Percentiles rank a stretch among this genome's conserved stretches.
phyloP scores from a whole-genome alignment of 768 basidiomycete species.

The Boletus vermiculosoides region DNA sequence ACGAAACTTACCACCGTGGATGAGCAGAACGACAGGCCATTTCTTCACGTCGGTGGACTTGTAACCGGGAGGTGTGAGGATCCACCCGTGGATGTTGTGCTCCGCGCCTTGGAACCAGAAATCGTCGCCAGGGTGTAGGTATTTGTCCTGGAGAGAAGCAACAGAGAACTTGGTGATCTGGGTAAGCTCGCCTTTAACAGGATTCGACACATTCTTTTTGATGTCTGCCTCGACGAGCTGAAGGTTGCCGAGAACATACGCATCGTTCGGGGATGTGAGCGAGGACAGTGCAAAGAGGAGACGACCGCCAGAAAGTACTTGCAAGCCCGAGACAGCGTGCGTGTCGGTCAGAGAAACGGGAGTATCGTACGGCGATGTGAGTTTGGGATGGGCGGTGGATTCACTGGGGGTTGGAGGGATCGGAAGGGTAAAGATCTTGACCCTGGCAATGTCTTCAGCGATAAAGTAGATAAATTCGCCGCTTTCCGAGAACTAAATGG shows the following conservation, averaged over 20 bases:
- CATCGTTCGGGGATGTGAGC: constrained; percentile 76
- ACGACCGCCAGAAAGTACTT: constrained; percentile 55
- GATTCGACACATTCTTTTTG: constrained; percentile 26
- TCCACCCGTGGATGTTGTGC: constrained; percentile 80
- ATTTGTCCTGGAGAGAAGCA: constrained; percentile 53
- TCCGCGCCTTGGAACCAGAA: constrained; percentile 90
- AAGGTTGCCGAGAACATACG: constrained; percentile 59
- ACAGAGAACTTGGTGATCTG: constrained; percentile 68
- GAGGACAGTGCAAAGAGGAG: constrained; percentile 75
- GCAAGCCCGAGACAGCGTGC: constrained; percentile 59
- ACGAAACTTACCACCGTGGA: constrained; percentile 62
- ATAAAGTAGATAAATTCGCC: constrained; percentile 68
- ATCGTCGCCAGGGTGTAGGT: constrained; percentile 64
- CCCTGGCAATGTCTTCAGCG: constrained; percentile 74
- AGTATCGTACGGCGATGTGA: constrained; percentile 40
- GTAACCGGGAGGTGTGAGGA: constrained; percentile 78
- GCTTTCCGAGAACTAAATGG: constrained; percentile 66
- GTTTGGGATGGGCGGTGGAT: constrained; percentile 51
- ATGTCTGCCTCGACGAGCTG: constrained; percentile 44
- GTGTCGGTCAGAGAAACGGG: constrained; percentile 61
- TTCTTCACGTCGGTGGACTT: constrained; percentile 61
- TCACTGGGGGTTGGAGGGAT: constrained; percentile 59
- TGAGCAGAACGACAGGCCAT: constrained; percentile 78
- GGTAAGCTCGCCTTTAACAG: constrained; percentile 37
- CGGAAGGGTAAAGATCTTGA: constrained; percentile 70